phyloP scores from a whole-genome alignment of 2,329 filamentous ascomycete species.

The Botrytis fabae region DNA sequence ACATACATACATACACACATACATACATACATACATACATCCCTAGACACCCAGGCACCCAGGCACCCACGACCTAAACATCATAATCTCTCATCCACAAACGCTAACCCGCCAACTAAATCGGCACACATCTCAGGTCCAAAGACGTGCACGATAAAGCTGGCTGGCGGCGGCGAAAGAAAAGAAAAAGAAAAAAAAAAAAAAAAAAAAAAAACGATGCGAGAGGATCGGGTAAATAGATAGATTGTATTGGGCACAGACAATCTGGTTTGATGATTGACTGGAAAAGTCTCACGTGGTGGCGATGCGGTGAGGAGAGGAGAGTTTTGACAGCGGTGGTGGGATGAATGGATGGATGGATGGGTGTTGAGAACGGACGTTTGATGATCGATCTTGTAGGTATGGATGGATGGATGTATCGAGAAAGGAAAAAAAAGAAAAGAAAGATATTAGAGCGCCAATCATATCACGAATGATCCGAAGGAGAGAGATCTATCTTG shows the following conservation, averaged over 20 bases:
- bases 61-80: too few relatives aligned
- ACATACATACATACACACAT: too few relatives aligned
- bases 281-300: neutral
- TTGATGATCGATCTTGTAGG: neutral
- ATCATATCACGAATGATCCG: neutral
- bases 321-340: conserved; percentile 11
- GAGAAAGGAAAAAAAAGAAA: too few relatives aligned
- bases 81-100: too few relatives aligned
- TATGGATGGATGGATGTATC: too few relatives aligned
- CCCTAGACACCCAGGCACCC: too few relatives aligned
- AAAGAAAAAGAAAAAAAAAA: neutral
- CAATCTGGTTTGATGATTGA: neutral
- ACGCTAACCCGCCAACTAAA: too few relatives aligned
- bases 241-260: neutral
- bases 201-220: neutral
- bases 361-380: conserved; percentile 1
- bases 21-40: too few relatives aligned
- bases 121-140: neutral
- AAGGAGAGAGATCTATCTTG: too few relatives aligned
- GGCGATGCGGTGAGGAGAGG: neutral
- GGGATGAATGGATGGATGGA: neutral
- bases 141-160: neutral
- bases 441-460: neutral
- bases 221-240: neutral
- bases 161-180: neutral